A percentile compares a stretch with the other conserved stretches of the same genome.
phyloP scores from a whole-genome alignment of 2,329 filamentous ascomycete genomes.

The Trichoderma sp. region DNA sequence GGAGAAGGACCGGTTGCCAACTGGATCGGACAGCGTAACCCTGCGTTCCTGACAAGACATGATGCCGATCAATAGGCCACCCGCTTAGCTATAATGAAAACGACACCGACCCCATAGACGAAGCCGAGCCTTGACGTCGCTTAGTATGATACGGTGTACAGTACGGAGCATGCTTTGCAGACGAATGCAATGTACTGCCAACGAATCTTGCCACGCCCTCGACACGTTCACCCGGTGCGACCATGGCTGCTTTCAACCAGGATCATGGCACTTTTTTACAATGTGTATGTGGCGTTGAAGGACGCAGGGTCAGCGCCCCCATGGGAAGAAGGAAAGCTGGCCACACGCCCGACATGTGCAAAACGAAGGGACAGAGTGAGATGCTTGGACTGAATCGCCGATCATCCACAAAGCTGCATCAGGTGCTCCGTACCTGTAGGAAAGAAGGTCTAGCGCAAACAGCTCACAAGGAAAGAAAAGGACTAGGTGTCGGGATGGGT shows the following conservation, averaged over 20 bases:
- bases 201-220: slow-evolving; percentile 7
- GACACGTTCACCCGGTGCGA: background rate
- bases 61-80: slow-evolving; percentile 20
- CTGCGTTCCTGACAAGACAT: slow-evolving; percentile 20
- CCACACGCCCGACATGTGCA: slow-evolving; percentile 4
- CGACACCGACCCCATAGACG: background rate
- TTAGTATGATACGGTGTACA: background rate
- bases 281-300: background rate
- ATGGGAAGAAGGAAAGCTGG: background rate
- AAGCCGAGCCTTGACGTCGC: background rate
- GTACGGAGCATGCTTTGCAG: background rate
- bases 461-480: slow-evolving; percentile 13
- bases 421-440: background rate
- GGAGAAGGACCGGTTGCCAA: slow-evolving; percentile 8
- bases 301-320: slow-evolving; percentile 5
- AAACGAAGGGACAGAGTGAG: background rate
- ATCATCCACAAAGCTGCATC: slow-evolving; percentile 22
- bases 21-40: slow-evolving; percentile 19
- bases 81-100: slow-evolving; percentile 2
- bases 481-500: slow-evolving; percentile 6
- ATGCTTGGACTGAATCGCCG: slow-evolving; percentile 19
- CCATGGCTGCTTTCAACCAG: background rate
- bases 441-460: slow-evolving; percentile 15
- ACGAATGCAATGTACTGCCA: background rate
- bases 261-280: background rate